These are phyloP conservation scores for Flaveria sonorensis DNA, from an alignment of 129 eudicot species.

Conservation along the genomic window DNA sequence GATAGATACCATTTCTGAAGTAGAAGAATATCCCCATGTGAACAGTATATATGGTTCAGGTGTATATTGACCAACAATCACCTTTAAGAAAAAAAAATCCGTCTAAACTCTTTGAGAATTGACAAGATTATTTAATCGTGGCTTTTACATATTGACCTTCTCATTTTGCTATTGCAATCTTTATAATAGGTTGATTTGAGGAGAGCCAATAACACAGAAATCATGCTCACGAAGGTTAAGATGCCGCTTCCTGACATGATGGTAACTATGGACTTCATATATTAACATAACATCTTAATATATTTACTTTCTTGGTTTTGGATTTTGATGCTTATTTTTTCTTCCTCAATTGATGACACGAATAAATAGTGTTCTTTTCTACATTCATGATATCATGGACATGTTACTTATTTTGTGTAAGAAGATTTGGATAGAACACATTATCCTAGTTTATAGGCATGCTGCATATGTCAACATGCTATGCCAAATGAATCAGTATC, in stretches of 20 bases:
- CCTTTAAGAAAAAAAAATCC: neutral
- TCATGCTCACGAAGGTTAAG: slow-evolving; percentile 98
- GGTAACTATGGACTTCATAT: slow-evolving; percentile 52
- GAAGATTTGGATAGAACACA: slow-evolving; percentile 9
- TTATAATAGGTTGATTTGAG: slow-evolving; percentile 73
- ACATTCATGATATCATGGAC: slow-evolving; percentile 1
- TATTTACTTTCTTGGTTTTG: slow-evolving; percentile 15
- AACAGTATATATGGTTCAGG: neutral
- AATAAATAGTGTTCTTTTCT: slow-evolving; percentile 3
- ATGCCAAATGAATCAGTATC: neutral
- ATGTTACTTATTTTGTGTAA: neutral
- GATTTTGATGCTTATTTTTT: neutral
- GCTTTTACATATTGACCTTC: neutral
- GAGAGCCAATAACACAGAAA: slow-evolving; percentile 95
- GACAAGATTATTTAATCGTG: neutral
- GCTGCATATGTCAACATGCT: neutral
- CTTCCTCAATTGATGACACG: neutral
- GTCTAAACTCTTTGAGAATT: neutral
- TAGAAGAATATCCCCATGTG: slow-evolving; percentile 10
- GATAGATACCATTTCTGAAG: neutral
- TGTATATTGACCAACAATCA: slow-evolving; percentile 7
- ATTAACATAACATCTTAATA: slow-evolving; percentile 9
- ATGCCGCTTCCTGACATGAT: slow-evolving; percentile 99
- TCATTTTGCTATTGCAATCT: slow-evolving; percentile 21
- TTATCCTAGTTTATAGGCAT: neutral